Percentiles rank a stretch among this genome's conserved stretches.
Conservation (phyloP, 768 basidiomycete genomes). For the Mycena epipterygia region DNA sequence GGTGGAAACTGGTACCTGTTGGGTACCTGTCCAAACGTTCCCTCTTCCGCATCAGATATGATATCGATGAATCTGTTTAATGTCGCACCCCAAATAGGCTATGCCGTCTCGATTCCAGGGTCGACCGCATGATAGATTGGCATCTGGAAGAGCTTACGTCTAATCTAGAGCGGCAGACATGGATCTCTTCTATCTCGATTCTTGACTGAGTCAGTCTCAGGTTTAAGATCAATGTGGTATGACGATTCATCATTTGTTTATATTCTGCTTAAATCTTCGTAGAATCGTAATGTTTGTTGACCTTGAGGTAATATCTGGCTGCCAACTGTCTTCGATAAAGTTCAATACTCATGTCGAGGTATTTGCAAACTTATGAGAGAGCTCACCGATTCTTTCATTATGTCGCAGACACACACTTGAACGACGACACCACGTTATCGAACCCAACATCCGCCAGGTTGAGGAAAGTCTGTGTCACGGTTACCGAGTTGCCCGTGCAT, state of each 20-base stretch:
- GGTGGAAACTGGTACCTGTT: no score
- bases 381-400: not conserved
- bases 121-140: not conserved
- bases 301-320: not conserved
- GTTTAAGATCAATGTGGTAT: not conserved
- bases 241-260: no score
- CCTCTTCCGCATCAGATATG: no score
- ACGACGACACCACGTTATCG: constrained; percentile 15
- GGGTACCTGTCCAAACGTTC: no score
- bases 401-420: not conserved
- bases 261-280: not conserved
- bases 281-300: not conserved
- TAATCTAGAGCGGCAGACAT: not conserved
- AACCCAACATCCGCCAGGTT: constrained; percentile 14
- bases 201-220: not conserved
- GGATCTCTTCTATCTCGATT: not conserved
- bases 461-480: not conserved
- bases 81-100: no score
- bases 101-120: no score
- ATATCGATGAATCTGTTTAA: no score
- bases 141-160: not conserved
- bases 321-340: not conserved
- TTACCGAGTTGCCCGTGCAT: constrained; percentile 14
- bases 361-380: not conserved
- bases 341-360: constrained; percentile 9